Percentiles rank a stretch among this genome's conserved stretches.
Evolutionary conservation across 257 asterid genomes (phyloP).

Genomic region (Ehretia macrophylla): DNA sequence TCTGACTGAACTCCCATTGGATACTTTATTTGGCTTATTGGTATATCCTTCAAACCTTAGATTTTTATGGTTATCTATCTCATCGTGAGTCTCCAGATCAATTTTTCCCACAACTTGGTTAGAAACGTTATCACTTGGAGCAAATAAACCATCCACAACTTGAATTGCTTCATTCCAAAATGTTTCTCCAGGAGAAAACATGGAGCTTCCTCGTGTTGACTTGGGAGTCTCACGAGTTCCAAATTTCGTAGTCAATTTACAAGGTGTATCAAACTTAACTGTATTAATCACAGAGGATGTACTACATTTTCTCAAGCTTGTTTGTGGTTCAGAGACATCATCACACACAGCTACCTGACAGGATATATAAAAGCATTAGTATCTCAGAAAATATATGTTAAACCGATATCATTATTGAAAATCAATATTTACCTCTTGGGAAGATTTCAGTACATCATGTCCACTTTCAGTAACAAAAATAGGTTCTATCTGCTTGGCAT

Average conservation of each 20-base stretch:
- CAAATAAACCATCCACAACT: constrained; percentile 79
- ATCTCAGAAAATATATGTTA: not conserved
- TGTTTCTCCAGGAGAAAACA: constrained; percentile 91
- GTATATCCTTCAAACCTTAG: constrained; percentile 31
- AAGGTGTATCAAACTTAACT: constrained; percentile 57
- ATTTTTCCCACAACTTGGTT: constrained; percentile 31
- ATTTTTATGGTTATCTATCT: constrained; percentile 34
- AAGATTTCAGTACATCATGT: constrained; percentile 21
- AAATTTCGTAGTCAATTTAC: constrained; percentile 26
- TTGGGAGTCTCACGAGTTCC: constrained; percentile 60
- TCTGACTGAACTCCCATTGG: constrained; percentile 19
- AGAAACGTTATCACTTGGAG: constrained; percentile 36
- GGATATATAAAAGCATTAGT: constrained; percentile 11
- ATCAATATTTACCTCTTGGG: constrained; percentile 40
- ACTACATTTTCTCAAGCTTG: constrained; percentile 74
- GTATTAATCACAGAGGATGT: constrained; percentile 25
- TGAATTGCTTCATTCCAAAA: constrained; percentile 95
- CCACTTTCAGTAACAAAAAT: constrained; percentile 16
- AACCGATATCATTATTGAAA: not conserved
- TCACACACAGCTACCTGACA: constrained; percentile 42
- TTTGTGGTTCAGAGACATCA: constrained; percentile 35
- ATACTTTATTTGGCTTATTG: constrained; percentile 18
- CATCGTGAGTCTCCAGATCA: constrained; percentile 31
- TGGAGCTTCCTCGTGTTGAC: constrained; percentile 66
- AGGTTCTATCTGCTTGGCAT: constrained; percentile 22